A percentile compares a stretch with the other conserved stretches of the same genome.
phyloP scores from a whole-genome alignment of 129 eudicot species.

The Flaveria robusta region DNA sequence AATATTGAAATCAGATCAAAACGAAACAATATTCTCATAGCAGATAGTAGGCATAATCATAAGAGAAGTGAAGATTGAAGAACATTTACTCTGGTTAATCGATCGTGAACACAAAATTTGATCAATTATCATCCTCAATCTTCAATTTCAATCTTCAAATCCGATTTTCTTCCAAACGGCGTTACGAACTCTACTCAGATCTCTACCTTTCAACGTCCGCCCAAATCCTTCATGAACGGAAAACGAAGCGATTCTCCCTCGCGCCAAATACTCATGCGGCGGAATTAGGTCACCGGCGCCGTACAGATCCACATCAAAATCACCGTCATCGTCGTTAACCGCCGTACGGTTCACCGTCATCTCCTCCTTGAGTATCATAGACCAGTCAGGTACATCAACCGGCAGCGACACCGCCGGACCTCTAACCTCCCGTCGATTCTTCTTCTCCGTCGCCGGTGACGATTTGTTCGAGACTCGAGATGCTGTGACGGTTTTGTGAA shows the following conservation, averaged over 20 bases:
- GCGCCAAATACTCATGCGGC: constrained; percentile 85
- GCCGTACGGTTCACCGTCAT: constrained; percentile 47
- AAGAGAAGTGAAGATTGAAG: background rate
- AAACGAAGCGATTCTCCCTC: constrained; percentile 65
- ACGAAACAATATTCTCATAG: background rate
- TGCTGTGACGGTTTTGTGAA: constrained; percentile 35
- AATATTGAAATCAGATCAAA: constrained; percentile 8
- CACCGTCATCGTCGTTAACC: constrained; percentile 44
- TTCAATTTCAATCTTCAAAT: constrained; percentile 50
- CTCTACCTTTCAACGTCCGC: constrained; percentile 81
- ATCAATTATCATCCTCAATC: background rate
- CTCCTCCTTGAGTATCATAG: constrained; percentile 57
- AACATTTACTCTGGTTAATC: constrained; percentile 2
- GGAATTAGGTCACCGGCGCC: constrained; percentile 59
- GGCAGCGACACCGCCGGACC: constrained; percentile 59
- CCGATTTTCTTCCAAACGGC: constrained; percentile 86
- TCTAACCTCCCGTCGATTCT: constrained; percentile 23
- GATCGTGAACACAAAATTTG: constrained; percentile 30
- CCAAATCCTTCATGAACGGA: constrained; percentile 91
- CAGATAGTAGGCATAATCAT: background rate
- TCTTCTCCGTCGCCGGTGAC: constrained; percentile 31
- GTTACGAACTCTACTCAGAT: constrained; percentile 72
- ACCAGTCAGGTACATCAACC: constrained; percentile 76
- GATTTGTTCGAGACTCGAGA: constrained; percentile 42
- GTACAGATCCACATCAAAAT: constrained; percentile 43